phyloP scores from a whole-genome alignment of 768 basidiomycete genomes.

The Hemileccinum impolitum region DNA sequence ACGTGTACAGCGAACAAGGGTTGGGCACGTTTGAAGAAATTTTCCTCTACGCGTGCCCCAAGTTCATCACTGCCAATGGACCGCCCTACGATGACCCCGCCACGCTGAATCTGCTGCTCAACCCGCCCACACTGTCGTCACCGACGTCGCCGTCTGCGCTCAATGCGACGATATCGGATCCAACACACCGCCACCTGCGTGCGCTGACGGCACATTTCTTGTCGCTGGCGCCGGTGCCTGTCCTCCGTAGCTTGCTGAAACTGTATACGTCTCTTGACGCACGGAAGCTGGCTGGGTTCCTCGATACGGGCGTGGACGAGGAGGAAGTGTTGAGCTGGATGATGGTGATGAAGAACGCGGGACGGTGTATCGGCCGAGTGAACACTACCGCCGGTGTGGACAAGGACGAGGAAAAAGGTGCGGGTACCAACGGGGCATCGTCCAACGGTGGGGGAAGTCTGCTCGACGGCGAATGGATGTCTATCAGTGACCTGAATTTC shows the following conservation, averaged over 20 bases:
- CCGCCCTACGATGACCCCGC: constrained; percentile 86
- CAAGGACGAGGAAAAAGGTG: constrained; percentile 32
- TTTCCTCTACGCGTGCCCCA: constrained; percentile 92
- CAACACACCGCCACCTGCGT: constrained; percentile 78
- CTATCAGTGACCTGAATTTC: constrained; percentile 93
- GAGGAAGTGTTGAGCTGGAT: constrained; percentile 95
- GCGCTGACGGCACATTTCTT: constrained; percentile 82
- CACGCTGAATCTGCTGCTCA: constrained; percentile 50
- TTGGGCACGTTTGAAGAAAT: constrained; percentile 51
- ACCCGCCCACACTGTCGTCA: constrained; percentile 36
- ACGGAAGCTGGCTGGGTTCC: constrained; percentile 86
- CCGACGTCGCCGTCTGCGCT: constrained; percentile 23
- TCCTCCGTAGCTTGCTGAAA: constrained; percentile 88
- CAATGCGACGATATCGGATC: constrained; percentile 42
- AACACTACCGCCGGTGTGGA: constrained; percentile 41
- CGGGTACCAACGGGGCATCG: constrained; percentile 8
- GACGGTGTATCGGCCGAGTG: constrained; percentile 58
- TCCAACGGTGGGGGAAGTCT: constrained; percentile 43
- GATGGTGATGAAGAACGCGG: constrained; percentile 93
- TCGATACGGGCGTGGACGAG: constrained; percentile 72
- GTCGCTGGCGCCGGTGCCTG: constrained; percentile 74
- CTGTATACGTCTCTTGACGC: constrained; percentile 93
- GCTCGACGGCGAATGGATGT: constrained; percentile 82
- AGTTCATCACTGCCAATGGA: constrained; percentile 93
- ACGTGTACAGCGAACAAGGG: constrained; percentile 55